Evolutionary conservation across 2,329 filamentous ascomycete species (phyloP).

Genomic region (Ophiostoma angusticollis): DNA sequence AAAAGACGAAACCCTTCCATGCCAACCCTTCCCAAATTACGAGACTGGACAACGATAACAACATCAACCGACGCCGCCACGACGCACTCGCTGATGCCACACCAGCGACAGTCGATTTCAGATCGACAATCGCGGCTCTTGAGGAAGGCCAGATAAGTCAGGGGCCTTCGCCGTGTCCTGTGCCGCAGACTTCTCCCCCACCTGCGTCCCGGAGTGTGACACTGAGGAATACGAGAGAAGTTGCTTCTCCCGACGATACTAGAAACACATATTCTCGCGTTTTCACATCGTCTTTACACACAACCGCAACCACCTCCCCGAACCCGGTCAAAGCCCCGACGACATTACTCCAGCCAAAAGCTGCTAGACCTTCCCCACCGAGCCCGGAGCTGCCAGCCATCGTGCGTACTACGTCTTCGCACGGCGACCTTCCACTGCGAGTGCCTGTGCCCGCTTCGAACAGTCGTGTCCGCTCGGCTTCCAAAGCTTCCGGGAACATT

Average conservation of each 20-base stretch:
- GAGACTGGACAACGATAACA: not conserved
- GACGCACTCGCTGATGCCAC: not conserved
- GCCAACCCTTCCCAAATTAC: not conserved
- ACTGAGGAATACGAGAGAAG: no score
- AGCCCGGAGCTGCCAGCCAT: slow-evolving; percentile 24
- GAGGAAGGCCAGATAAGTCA: not conserved
- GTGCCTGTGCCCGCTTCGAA: slow-evolving; percentile 52
- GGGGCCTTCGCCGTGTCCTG: no score
- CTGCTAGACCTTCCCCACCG: not conserved
- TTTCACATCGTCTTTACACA: no score
- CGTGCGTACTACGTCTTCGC: slow-evolving; percentile 34
- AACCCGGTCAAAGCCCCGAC: not conserved
- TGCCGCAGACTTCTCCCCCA: no score
- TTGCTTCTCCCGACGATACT: no score
- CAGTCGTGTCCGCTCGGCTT: slow-evolving; percentile 46
- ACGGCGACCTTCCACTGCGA: slow-evolving; percentile 31
- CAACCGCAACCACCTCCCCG: not conserved
- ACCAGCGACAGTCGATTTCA: not conserved
- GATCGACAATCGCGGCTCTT: not conserved
- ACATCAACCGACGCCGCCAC: not conserved
- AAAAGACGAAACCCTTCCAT: slow-evolving; percentile 9
- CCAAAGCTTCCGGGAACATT: slow-evolving; percentile 54
- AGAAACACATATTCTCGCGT: no score
- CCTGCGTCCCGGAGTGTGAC: no score
- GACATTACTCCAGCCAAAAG: slow-evolving; percentile 8